Conservation (phyloP, 164 flowering plant species). For the Litsea cubeba region DNA sequence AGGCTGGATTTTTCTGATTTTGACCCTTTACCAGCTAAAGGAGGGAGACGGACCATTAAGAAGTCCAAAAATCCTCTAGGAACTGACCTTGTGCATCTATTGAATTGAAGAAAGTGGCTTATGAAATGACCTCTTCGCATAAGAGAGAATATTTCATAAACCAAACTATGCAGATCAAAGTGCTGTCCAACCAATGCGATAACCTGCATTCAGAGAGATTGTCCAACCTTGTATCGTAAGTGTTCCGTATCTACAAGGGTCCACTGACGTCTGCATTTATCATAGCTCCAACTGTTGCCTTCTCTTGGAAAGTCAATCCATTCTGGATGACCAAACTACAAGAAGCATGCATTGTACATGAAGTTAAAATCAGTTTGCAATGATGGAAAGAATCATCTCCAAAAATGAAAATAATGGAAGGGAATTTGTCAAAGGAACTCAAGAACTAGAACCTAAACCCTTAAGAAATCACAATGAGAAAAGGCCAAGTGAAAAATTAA, state of each 20-base stretch:
- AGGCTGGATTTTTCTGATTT: not conserved
- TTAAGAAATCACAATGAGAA: not conserved
- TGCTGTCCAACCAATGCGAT: not conserved
- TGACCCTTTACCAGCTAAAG: too few relatives aligned
- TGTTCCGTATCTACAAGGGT: constrained; percentile 78
- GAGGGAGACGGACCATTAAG: too few relatives aligned
- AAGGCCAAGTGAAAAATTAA: not conserved
- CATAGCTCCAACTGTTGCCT: constrained; percentile 92
- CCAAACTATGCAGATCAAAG: not conserved
- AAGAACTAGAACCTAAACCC: not conserved
- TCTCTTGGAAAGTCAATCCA: constrained; percentile 99
- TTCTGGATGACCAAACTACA: constrained; percentile 98
- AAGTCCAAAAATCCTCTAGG: not conserved
- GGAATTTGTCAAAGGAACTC: not conserved
- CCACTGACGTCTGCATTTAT: constrained; percentile 92
- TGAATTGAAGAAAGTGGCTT: not conserved
- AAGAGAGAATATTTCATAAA: not conserved
- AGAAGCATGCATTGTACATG: constrained; percentile 12
- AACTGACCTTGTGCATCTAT: not conserved
- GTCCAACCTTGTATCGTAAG: constrained; percentile 77
- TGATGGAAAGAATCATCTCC: not conserved
- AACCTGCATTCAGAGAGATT: not conserved
- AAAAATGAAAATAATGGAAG: not conserved
- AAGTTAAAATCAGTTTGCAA: constrained; percentile 5
- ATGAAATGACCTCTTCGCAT: not conserved